A percentile compares a stretch with the other conserved stretches of the same genome.
phyloP scores from a whole-genome alignment of 2,329 filamentous ascomycete genomes.

The Exophiala sideris region DNA sequence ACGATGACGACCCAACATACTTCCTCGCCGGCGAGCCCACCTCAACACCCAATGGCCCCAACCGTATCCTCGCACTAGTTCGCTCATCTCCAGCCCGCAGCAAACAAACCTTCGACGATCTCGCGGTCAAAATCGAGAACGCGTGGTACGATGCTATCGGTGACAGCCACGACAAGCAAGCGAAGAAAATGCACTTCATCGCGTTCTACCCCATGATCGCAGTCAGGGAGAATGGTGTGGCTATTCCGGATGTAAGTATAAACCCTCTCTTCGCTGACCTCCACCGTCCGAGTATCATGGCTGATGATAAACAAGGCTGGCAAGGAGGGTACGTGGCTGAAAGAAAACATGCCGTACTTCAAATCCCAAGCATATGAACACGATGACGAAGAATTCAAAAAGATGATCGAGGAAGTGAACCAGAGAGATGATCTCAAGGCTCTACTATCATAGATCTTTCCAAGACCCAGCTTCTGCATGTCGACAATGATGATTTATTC shows the following conservation, averaged over 20 bases:
- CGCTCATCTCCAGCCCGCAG: conserved; percentile 16
- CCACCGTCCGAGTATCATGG: background rate
- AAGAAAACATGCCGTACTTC: conserved; percentile 24
- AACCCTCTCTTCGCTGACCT: background rate
- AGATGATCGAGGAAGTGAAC: conserved; percentile 21
- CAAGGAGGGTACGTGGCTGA: conserved; percentile 23
- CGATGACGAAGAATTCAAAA: conserved; percentile 16
- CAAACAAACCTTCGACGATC: conserved; percentile 23
- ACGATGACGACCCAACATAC: conserved; percentile 1
- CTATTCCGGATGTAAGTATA: conserved; percentile 24
- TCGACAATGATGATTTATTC: background rate
- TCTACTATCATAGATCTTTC: background rate
- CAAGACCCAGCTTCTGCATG: background rate
- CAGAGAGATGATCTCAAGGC: conserved; percentile 17
- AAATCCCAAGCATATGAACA: conserved; percentile 17
- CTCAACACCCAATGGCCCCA: conserved; percentile 13
- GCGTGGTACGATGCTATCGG: conserved; percentile 24
- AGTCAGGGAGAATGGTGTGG: conserved; percentile 23
- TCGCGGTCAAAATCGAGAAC: conserved; percentile 22
- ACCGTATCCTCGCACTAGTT: conserved; percentile 12
- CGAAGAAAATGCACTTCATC: conserved; percentile 22
- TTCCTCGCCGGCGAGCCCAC: conserved; percentile 20
- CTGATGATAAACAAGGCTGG: conserved; percentile 14
- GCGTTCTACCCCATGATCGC: conserved; percentile 24
- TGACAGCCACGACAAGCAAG: conserved; percentile 5